Conservation (phyloP, 2,329 filamentous ascomycete genomes). For the Fusarium proliferatum region DNA sequence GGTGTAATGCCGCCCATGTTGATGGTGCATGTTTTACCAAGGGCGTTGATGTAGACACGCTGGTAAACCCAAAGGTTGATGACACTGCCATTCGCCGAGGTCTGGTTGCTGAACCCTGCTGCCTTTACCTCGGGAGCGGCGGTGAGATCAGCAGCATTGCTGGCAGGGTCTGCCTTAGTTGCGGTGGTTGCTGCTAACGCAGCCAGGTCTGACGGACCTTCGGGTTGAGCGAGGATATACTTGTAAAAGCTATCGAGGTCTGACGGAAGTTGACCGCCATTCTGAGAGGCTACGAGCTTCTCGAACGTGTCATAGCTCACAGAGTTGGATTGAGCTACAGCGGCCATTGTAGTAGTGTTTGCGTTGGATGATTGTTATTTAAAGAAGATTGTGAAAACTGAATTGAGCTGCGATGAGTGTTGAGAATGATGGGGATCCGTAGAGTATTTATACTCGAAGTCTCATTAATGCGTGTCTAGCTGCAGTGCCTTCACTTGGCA, state of each 20-base stretch:
- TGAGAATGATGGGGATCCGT: accelerated
- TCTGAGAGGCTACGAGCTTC: not conserved
- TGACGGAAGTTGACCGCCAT: not conserved
- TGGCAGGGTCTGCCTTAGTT: not conserved
- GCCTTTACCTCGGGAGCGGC: not conserved
- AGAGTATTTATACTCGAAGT: not conserved
- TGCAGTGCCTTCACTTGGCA: accelerated
- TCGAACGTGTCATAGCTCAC: not conserved
- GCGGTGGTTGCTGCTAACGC: not conserved
- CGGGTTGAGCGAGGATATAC: not conserved
- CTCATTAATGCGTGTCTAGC: accelerated
- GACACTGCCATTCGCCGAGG: not conserved
- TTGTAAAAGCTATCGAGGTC: not conserved
- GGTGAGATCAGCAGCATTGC: accelerated
- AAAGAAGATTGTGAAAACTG: not conserved
- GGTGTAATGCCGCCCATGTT: not conserved
- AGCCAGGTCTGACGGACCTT: not conserved
- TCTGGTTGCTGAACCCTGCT: not conserved
- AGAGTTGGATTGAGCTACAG: not conserved
- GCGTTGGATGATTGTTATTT: not conserved
- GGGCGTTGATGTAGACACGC: not conserved
- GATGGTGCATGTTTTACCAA: not conserved
- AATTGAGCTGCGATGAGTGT: not conserved
- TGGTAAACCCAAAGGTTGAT: not conserved
- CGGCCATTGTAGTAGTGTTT: not conserved